Conservation (phyloP, 2,329 filamentous ascomycete species). For the Hortaea werneckii region DNA sequence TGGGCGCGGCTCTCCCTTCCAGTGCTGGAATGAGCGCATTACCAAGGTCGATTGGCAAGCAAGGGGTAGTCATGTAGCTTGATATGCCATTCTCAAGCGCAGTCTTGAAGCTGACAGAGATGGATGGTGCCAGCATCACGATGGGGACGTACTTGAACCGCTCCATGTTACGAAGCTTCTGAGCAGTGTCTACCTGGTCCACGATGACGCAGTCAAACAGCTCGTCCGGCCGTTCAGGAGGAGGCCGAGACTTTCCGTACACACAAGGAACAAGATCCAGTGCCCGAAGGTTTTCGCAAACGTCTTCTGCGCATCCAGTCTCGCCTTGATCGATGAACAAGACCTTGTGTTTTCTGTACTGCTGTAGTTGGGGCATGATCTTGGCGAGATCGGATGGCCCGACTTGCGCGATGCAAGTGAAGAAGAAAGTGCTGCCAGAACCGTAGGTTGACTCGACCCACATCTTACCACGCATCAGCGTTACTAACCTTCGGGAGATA, state of each 20-base stretch:
- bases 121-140: slow-evolving; percentile 77
- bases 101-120: slow-evolving; percentile 86
- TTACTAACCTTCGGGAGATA: slow-evolving; percentile 89
- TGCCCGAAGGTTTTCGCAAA: slow-evolving; percentile 65
- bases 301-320: slow-evolving; percentile 65
- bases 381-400: slow-evolving; percentile 67
- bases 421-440: slow-evolving; percentile 89
- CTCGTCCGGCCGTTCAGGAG: slow-evolving; percentile 47
- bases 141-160: slow-evolving; percentile 98
- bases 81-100: slow-evolving; percentile 91
- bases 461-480: slow-evolving; percentile 90
- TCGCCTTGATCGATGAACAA: slow-evolving; percentile 89
- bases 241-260: slow-evolving; percentile 62
- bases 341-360: slow-evolving; percentile 87
- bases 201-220: slow-evolving; percentile 93
- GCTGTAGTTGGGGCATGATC: slow-evolving; percentile 72
- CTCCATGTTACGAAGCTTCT: slow-evolving; percentile 72
- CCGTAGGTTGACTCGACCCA: slow-evolving; percentile 93
- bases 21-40: slow-evolving; percentile 94
- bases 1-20: slow-evolving; percentile 84
- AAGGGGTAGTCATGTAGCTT: slow-evolving; percentile 98
- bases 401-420: slow-evolving; percentile 83
- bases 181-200: slow-evolving; percentile 85
- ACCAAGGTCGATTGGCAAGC: slow-evolving; percentile 82
- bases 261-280: slow-evolving; percentile 75